Evolutionary conservation across 768 basidiomycete genomes (phyloP), one percentile per base, ranked within the genome.

Genomic region (Russula emetica): DNA sequence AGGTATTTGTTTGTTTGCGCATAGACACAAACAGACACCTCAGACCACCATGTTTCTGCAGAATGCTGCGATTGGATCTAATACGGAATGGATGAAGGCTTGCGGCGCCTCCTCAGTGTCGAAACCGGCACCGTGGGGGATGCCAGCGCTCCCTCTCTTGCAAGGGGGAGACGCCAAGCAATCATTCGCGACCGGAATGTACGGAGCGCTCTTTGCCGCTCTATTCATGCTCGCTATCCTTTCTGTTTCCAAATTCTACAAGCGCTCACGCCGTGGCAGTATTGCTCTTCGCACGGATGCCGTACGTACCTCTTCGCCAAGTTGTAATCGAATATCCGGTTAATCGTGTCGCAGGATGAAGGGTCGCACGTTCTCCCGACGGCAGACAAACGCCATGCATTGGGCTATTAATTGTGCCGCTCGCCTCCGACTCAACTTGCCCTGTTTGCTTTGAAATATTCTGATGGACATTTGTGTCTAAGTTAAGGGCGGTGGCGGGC

Each of bases 51-150:
- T 51, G 6, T 40, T 58, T 45, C 54, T 13, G 13, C 61, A 80
- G 80, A 77, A 77, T 74, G 78, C 79, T 30, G 77, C 79, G 50
- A 78, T 81, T 70, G 72, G 74, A 60, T 76, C 75, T 49, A 78
- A 78, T 71, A 70, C 73, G 69, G 73, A 82, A 53, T 81, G 80
- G 80, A 76, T 76, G 56, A 73, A 75, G 30, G 72, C 73, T 30
- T 82, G 80, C 71, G 72, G 75, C 54, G 56, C 70, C 24, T 51
- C 60, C 3, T 60, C 61, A 10, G 36, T 40, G 3, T 59, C 53
- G 34, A 47, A 42, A 26, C 45, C 42, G 49, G 30, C n/a, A 7
- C 53, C 63, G 6, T 52, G 61, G 40, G 47, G 67, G 18, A 28
- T 57, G 42, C 61, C 61, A n/a, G 49, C 36, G 8, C 24, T 68